Evolutionary conservation across 1,139 yeast species (phyloP).

Genomic region (Zygotorulaspora mrakii): DNA sequence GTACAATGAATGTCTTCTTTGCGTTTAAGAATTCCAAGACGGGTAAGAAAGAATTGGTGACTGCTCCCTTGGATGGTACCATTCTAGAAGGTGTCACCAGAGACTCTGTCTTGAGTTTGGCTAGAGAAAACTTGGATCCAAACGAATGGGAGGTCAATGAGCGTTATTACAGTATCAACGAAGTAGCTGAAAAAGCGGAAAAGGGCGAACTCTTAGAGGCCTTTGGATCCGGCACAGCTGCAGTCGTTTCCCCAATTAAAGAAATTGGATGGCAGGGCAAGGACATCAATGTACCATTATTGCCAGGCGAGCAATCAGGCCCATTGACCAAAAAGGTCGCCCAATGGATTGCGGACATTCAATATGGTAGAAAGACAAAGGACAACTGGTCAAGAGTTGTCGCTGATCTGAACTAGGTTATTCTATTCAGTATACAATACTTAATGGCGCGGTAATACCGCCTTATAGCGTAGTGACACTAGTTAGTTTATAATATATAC

Average conservation of each 20-base stretch:
- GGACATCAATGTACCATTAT: conserved; percentile 69
- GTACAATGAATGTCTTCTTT: conserved; percentile 93
- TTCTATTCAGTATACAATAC: no score
- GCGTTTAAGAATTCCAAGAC: conserved; percentile 64
- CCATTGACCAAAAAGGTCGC: conserved; percentile 70
- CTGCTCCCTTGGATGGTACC: conserved; percentile 96
- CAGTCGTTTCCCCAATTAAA: conserved; percentile 89
- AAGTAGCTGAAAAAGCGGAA: conserved; percentile 70
- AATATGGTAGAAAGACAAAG: conserved; percentile 76
- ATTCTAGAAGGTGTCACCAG: conserved; percentile 96
- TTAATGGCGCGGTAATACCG: no score
- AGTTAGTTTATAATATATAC: no score
- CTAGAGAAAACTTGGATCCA: conserved; percentile 67
- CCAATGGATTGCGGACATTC: conserved; percentile 82
- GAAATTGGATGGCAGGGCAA: conserved; percentile 76
- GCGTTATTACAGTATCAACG: conserved; percentile 75
- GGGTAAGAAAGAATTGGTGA: conserved; percentile 87
- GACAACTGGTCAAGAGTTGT: conserved; percentile 40
- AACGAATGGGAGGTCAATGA: conserved; percentile 78
- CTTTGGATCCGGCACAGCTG: conserved; percentile 97
- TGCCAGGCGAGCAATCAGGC: conserved; percentile 75
- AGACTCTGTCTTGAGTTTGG: conserved; percentile 75
- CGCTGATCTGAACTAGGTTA: conserved; percentile 31
- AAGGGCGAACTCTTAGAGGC: conserved; percentile 89
- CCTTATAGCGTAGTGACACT: no score